A percentile compares a stretch with the other conserved stretches of the same genome.
Evolutionary conservation across 441 rosid species (phyloP).

Genomic region (Hura crepitans): DNA sequence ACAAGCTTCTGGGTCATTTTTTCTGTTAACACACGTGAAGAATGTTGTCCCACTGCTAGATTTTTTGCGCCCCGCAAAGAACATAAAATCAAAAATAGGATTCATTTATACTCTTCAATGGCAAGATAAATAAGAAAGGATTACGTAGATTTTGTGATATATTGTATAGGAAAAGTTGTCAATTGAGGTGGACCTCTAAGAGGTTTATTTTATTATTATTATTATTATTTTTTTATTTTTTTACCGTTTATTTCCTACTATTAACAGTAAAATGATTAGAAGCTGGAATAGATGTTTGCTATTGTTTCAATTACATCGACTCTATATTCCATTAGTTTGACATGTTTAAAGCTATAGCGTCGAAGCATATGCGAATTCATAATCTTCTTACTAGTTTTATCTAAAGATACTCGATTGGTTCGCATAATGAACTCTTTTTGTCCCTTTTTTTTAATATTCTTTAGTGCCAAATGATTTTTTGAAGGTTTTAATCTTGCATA

Average conservation of each 20-base stretch:
- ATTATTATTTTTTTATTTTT: too few species aligned
- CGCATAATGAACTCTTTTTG: too few species aligned
- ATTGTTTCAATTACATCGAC: too few species aligned
- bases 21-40: neutral
- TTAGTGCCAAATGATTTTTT: too few species aligned
- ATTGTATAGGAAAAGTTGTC: conserved; percentile 24
- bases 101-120: neutral
- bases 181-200: conserved; percentile 17
- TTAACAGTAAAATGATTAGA: neutral
- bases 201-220: conserved; percentile 19
- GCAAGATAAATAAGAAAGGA: neutral
- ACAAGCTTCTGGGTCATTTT: conserved; percentile 5
- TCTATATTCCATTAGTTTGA: too few species aligned
- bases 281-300: conserved; percentile 9
- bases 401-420: too few species aligned
- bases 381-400: too few species aligned
- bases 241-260: conserved; percentile 1
- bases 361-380: too few species aligned
- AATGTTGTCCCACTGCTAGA: conserved; percentile 13
- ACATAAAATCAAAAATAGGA: neutral
- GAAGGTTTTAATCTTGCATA: too few species aligned
- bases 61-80: neutral
- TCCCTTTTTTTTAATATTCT: too few species aligned
- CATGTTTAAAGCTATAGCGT: too few species aligned
- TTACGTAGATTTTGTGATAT: conserved; percentile 13